These are phyloP conservation scores for Polyporus tsugae DNA, from an alignment of 1,284 basidiomycete species.

Conservation along the genomic window DNA sequence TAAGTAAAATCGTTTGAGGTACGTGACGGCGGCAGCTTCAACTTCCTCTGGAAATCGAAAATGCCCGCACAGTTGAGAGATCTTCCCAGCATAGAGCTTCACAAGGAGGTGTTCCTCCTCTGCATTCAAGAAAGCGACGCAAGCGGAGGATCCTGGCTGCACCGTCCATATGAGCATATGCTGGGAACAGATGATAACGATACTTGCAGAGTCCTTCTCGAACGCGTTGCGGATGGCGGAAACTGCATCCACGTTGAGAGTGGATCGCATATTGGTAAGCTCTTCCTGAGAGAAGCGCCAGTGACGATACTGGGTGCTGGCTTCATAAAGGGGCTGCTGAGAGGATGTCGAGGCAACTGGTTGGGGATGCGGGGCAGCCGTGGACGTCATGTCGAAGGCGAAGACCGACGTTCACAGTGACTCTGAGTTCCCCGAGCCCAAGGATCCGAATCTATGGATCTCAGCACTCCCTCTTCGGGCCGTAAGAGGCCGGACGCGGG, in stretches of 20 bases:
- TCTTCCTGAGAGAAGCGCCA: constrained; percentile 86
- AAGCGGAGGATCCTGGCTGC: constrained; percentile 72
- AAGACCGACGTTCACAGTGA: not conserved
- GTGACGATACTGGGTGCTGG: constrained; percentile 86
- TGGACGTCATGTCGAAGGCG: constrained; percentile 26
- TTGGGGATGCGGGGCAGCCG: constrained; percentile 14
- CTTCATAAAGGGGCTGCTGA: constrained; percentile 68
- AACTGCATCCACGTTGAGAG: constrained; percentile 80
- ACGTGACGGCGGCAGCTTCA: constrained; percentile 91
- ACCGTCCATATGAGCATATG: constrained; percentile 24
- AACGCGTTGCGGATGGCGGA: constrained; percentile 78
- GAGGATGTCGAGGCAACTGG: constrained; percentile 25
- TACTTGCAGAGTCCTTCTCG: constrained; percentile 80
- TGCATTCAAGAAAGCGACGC: constrained; percentile 78
- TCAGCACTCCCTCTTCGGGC: not conserved
- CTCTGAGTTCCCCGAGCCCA: too few relatives aligned
- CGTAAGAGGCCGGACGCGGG: not conserved
- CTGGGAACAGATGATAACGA: not conserved
- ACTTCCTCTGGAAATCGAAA: constrained; percentile 93
- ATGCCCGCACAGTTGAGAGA: constrained; percentile 84
- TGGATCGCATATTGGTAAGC: constrained; percentile 64
- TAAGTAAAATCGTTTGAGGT: constrained; percentile 97
- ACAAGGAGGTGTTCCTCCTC: constrained; percentile 91
- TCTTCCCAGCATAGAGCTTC: constrained; percentile 88
- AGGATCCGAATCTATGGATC: constrained; percentile 5